Base-by-base conservation (phyloP, 2,329 filamentous ascomycete species). In the Pseudogymnoascus sp. region DNA sequence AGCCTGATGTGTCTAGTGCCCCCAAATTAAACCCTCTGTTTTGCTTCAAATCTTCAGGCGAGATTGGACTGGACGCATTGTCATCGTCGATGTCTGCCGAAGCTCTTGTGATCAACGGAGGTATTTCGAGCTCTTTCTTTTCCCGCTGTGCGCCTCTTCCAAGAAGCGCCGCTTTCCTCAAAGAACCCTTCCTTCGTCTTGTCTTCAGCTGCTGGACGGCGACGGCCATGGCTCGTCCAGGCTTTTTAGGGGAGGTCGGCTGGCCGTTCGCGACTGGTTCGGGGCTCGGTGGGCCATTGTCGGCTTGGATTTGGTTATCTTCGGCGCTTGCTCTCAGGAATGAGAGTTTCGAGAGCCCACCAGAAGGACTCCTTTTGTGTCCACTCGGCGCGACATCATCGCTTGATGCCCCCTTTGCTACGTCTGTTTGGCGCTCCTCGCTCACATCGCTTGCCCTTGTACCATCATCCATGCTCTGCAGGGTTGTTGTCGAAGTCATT, bases 81-180 rank as follows among this genome's bases (percentile, higher is more conserved):
- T 71, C 67, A 3, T 38, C 60, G 36, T 65, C 67, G 60, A 65
- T 70, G 7, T 67, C 64, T 73, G 69, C 63, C 66, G 75, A 68
- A 66, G 76, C 67, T 66, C 73, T 62, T 69, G 71, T 66, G 71
- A 75, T 61, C 21, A 63, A 60, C n/a, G 42, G 28, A 14, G 67
- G 65, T 23, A 64, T 62, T 62, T 78, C 82, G 63, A 75, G 76
- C 63, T 86, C 85, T 67, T 78, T 82, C 70, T 76, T 81, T 69
- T 84, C 85, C 65, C 83, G 81, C 73, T 84, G 86, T 62, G 81
- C 84, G 66, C 88, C 88, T 66, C 89, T 89, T 14, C 91, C 90
- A 16, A 96, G 81, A 59, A 96, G 79, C 25, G 91, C 92, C 10
- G 90, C 91, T 76, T 96, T 96, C 65, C 93, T 84, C 73, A 97